These are phyloP conservation scores for Aureobasidium subglaciale DNA, from an alignment of 2,329 filamentous ascomycete species.

Conservation along the genomic window DNA sequence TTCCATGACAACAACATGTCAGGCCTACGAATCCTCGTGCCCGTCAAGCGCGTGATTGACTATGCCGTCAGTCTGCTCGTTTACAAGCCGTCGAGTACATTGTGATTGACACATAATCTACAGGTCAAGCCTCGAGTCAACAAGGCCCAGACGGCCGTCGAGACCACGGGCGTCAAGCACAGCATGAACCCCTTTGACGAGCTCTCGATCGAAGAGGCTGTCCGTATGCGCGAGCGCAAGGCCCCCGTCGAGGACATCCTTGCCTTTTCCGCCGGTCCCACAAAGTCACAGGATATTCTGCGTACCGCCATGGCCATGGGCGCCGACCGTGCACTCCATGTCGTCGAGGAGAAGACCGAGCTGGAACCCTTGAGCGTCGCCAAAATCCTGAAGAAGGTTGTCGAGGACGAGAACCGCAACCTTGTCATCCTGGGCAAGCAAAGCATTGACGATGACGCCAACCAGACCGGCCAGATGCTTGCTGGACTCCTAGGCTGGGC, in stretches of 20 bases:
- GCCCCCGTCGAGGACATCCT: conserved; percentile 75
- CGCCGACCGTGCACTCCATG: conserved; percentile 83
- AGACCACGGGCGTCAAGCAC: conserved; percentile 90
- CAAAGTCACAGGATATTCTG: conserved; percentile 81
- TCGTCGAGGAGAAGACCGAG: conserved; percentile 59
- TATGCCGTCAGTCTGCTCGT: conserved; percentile 41
- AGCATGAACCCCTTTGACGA: conserved; percentile 99
- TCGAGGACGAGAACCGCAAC: conserved; percentile 79
- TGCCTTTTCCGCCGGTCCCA: conserved; percentile 76
- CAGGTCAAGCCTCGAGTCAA: conserved; percentile 66
- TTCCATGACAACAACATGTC: conserved; percentile 3
- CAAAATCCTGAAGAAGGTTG: conserved; percentile 75
- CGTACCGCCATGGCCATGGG: conserved; percentile 99
- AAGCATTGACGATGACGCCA: conserved; percentile 93
- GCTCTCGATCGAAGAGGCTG: conserved; percentile 91
- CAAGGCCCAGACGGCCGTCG: conserved; percentile 73
- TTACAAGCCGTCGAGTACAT: background rate
- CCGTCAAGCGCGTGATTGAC: conserved; percentile 52
- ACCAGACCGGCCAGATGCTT: conserved; percentile 97
- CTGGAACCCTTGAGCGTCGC: conserved; percentile 88
- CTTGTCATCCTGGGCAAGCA: conserved; percentile 94
- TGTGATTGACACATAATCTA: conserved; percentile 7
- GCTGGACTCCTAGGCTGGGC: conserved; percentile 86
- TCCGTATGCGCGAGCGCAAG: conserved; percentile 84
- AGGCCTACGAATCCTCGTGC: conserved; percentile 47